Percentiles rank a stretch among this genome's conserved stretches.
Evolutionary conservation across 768 basidiomycete species (phyloP).

Genomic region (Boletus reticulatus): DNA sequence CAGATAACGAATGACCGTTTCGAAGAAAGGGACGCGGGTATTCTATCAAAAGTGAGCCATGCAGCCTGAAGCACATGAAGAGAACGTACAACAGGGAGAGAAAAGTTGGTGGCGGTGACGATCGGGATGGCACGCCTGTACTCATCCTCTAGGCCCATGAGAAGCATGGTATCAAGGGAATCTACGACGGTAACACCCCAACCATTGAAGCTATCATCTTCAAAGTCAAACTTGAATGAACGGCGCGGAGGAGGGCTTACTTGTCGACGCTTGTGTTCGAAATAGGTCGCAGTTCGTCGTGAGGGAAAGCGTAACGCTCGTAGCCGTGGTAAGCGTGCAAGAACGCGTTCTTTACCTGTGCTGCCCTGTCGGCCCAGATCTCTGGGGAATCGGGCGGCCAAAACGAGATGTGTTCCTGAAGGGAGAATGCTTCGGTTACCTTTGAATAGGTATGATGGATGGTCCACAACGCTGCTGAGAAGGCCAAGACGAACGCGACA

Average conservation of each 20-base stretch:
- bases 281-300: slow-evolving; percentile 62
- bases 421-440: neutral
- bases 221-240: neutral
- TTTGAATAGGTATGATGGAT: slow-evolving; percentile 13
- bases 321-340: slow-evolving; percentile 68
- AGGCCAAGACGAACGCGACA: slow-evolving; percentile 12
- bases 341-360: slow-evolving; percentile 60
- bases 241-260: slow-evolving; percentile 34
- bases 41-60: slow-evolving; percentile 14
- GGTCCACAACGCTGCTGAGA: slow-evolving; percentile 16
- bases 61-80: neutral
- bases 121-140: slow-evolving; percentile 61
- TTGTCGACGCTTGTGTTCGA: slow-evolving; percentile 46
- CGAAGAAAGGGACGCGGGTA: slow-evolving; percentile 59
- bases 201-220: slow-evolving; percentile 63
- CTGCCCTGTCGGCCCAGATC: slow-evolving; percentile 53
- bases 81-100: slow-evolving; percentile 39
- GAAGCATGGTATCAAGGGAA: slow-evolving; percentile 80
- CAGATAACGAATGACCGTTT: slow-evolving; percentile 88
- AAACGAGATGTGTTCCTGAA: slow-evolving; percentile 12
- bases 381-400: slow-evolving; percentile 30
- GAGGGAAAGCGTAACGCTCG: slow-evolving; percentile 55
- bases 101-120: slow-evolving; percentile 50
- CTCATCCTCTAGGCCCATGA: slow-evolving; percentile 75
- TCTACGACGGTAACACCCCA: slow-evolving; percentile 82